Base-by-base conservation (phyloP, 805 yeast species). In the Myxozyma neotropica region DNA sequence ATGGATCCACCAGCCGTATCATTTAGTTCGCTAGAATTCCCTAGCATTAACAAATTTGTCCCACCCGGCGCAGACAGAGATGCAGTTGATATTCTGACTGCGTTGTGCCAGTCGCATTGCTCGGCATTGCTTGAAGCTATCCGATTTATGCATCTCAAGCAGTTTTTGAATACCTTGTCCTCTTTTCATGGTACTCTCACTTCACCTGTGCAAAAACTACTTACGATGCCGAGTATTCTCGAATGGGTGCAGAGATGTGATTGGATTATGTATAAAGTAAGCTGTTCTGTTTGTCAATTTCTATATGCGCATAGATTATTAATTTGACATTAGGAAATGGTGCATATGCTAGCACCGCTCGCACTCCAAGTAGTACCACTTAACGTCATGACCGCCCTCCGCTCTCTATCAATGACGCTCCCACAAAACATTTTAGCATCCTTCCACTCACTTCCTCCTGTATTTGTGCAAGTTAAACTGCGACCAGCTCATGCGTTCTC, bases 201-300 rank as follows among this genome's bases (percentile, higher is more conserved):
- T 0, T 77, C 83, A 0, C 87, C 88, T 2, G 87, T 85, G 42
- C 81, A 80, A 68, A 81, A 81, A 65, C 73, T 89, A 23, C 81
- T 85, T 10, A 74, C 5, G 67, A 27, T 49, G 6, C 65, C 66
- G 12, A 23, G 54, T 21, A 52, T 84, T 13, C 67, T 77, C 4
- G 79, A 79, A 15, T 89, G 96, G 95, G 78, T 87, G n/a, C 67
- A 78, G 33, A 74, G 80, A 48, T 87, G 90, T 69, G 96, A 90
- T 71, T 68, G 79, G 59, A 75, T 81, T n/a, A 80, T 86, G 73
- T 88, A 86, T 72, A 75, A 75, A 43, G 69, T 77, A 2, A 73
- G 40, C 2, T 33, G 40, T 49, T 47, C 13, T 7, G 13, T 29
- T 17, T 40, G 24, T 19, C 47, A n/a, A n/a, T n/a, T n/a, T n/a